A percentile compares a stretch with the other conserved stretches of the same genome.
Conservation (phyloP, 148 eudicot genomes). For the Agrostemma githago region DNA sequence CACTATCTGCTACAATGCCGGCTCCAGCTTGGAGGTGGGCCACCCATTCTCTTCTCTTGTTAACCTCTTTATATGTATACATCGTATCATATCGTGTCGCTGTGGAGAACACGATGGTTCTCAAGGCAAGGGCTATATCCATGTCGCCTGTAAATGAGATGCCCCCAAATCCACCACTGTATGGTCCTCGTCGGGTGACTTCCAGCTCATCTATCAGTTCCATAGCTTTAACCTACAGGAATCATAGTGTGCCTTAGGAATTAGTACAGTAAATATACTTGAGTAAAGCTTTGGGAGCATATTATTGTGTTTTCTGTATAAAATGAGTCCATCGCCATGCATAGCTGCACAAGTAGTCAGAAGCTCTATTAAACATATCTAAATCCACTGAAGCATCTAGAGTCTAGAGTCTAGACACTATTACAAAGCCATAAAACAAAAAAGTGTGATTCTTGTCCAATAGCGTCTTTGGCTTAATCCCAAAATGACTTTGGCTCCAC, state of each 20-base stretch:
- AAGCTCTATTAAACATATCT: too few species aligned
- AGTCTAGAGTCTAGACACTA: too few species aligned
- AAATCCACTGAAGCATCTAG: too few species aligned
- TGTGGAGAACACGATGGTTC: conserved; percentile 92
- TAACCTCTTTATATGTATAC: conserved; percentile 69
- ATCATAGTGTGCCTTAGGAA: background rate
- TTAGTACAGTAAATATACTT: background rate
- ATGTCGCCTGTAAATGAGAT: conserved; percentile 93
- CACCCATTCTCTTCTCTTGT: conserved; percentile 74
- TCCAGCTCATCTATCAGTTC: conserved; percentile 92
- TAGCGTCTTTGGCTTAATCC: too few species aligned
- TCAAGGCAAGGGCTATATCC: conserved; percentile 93
- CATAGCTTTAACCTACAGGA: conserved; percentile 88
- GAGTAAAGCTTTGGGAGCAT: background rate
- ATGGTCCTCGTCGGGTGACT: conserved; percentile 90
- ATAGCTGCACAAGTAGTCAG: too few species aligned
- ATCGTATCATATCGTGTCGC: conserved; percentile 69
- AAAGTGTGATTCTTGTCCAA: too few species aligned
- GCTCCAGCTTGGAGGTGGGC: conserved; percentile 98
- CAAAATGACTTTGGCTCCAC: too few species aligned
- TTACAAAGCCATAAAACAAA: too few species aligned
- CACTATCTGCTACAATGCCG: conserved; percentile 94
- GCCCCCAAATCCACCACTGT: conserved; percentile 97
- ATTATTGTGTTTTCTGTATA: background rate
- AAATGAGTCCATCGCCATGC: background rate